Evolutionary conservation across 768 basidiomycete species (phyloP), one percentile per base, ranked within the genome.

Genomic region (Russula abietina): DNA sequence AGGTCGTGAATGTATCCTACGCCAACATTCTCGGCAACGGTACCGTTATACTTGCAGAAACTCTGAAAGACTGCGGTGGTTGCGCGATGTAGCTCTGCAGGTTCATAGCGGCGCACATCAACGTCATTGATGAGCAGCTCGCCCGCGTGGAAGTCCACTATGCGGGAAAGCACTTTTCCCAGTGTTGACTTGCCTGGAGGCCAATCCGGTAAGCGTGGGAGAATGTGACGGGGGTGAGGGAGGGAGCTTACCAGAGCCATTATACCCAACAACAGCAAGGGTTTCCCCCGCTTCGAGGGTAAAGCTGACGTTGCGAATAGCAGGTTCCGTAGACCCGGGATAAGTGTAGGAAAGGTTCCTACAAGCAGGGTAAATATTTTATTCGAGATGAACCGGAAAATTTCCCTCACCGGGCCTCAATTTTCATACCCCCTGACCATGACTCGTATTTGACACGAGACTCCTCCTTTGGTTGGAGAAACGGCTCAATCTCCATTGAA

Each of bases 11-110:
- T 82, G 68, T 80, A 83, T 22, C 93, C 92, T 3, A 94, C 75
- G n/a, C 92, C 93, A 32, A 93, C 85, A 70, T 95, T 95, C 71
- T 93, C 89, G 65, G 84, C 79, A 19, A 92, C 79, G 0, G 90
- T 85, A 6, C 86, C 80, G 69, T 83, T 86, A 71, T 88, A 92
- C 71, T 87, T 87, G 55, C 88, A 86, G 73, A 93, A 93, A 48
- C 86, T 86, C 73, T 95, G 93, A 73, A 95, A 90, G 22, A 93
- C 87, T 22, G 86, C 86, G n/a, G 88, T 85, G 16, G 85, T 75
- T 69, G 86, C 89, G 43, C 76, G 76, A 72, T 94, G 93, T 62
- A 89, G 84, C 51, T 91, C 89, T 9, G 73, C 73, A 22, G 91
- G 87, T 60, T 81, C 76, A 70, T 85, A 83, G 36, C 78, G 77